These are phyloP conservation scores for Hirschfeldia incana DNA, from an alignment of 345 rosid species.

Conservation along the genomic window DNA sequence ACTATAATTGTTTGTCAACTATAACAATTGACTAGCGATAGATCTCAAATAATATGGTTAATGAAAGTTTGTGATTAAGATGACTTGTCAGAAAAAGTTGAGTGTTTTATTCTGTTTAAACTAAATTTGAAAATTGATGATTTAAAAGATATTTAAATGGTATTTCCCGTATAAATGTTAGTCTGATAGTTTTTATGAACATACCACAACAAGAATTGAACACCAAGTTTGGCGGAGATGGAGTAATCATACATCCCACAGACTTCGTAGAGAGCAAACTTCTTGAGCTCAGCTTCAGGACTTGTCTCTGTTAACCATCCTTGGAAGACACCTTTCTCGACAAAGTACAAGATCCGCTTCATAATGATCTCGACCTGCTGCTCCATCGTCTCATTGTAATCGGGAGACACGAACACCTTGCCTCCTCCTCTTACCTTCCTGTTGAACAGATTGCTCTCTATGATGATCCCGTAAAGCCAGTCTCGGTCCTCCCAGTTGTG, in stretches of 20 bases:
- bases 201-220: slow-evolving; percentile 81
- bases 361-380: slow-evolving; percentile 82
- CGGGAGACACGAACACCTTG: slow-evolving; percentile 64
- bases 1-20: too few species aligned
- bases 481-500: slow-evolving; percentile 72
- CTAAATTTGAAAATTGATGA: too few species aligned
- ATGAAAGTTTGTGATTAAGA: too few species aligned
- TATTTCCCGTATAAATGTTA: too few species aligned
- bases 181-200: too few species aligned
- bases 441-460: slow-evolving; percentile 67
- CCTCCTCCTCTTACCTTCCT: slow-evolving; percentile 58
- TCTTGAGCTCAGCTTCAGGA: slow-evolving; percentile 62
- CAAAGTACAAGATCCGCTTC: slow-evolving; percentile 60
- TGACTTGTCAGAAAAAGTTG: too few species aligned
- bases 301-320: slow-evolving; percentile 73
- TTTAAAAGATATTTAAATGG: too few species aligned
- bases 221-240: slow-evolving; percentile 64
- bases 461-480: slow-evolving; percentile 70
- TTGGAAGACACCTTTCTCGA: slow-evolving; percentile 60
- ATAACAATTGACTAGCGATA: too few species aligned
- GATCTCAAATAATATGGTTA: too few species aligned
- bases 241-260: slow-evolving; percentile 68
- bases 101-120: too few species aligned
- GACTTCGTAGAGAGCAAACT: slow-evolving; percentile 62
- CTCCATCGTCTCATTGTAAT: slow-evolving; percentile 87